These are phyloP conservation scores for Cladobotryum mycophilum DNA, from an alignment of 2,329 filamentous ascomycete species.

Conservation along the genomic window DNA sequence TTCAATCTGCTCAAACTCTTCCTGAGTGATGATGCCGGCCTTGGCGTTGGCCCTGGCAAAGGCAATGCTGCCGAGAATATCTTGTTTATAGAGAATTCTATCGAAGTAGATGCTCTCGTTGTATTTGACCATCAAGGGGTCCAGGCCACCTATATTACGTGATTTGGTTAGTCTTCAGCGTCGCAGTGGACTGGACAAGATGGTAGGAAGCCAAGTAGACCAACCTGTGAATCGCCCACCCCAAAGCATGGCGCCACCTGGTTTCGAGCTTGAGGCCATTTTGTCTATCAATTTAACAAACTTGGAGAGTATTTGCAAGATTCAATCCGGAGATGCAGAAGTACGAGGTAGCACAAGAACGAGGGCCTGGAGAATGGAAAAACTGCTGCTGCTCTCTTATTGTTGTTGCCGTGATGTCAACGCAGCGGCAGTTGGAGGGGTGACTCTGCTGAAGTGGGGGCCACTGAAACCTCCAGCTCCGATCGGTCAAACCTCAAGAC, in stretches of 20 bases:
- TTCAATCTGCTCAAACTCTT: conserved; percentile 71
- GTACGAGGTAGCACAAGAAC: no score
- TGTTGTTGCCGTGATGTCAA: no score
- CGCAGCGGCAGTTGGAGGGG: no score
- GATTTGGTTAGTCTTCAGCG: conserved; percentile 7
- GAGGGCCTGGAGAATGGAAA: no score
- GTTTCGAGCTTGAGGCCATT: conserved; percentile 25
- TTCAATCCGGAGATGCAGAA: no score
- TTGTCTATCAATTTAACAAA: neutral
- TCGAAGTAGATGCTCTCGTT: conserved; percentile 79
- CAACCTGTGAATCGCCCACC: conserved; percentile 47
- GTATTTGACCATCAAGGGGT: conserved; percentile 81
- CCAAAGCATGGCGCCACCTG: conserved; percentile 31
- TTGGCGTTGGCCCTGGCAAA: conserved; percentile 76
- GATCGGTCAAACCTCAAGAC: no score
- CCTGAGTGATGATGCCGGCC: conserved; percentile 62
- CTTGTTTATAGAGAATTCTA: conserved; percentile 68
- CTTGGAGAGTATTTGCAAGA: neutral
- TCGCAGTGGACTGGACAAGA: neutral
- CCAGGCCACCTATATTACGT: conserved; percentile 57
- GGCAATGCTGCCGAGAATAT: conserved; percentile 74
- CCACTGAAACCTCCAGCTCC: no score
- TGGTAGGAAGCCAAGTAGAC: conserved; percentile 8
- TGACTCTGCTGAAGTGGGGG: no score
- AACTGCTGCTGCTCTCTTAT: no score